Conservation (phyloP, 2,329 filamentous ascomycete species). For the Arthrinium phaeospermum region DNA sequence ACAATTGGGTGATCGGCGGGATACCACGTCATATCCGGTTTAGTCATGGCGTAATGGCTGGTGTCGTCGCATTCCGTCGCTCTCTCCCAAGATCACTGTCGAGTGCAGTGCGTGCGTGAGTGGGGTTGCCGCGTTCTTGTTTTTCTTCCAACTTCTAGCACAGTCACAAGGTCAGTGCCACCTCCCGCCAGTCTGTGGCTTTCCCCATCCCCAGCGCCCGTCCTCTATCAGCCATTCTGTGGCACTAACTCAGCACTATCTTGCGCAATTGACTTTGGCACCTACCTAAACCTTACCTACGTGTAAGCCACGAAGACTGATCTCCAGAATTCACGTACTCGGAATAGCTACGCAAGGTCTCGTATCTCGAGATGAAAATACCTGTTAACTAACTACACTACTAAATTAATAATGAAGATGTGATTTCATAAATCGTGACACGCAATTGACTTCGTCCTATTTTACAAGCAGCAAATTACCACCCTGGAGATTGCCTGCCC, state of each 20-base stretch:
- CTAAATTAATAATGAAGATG: not conserved
- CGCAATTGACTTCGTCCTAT: constrained; percentile 13
- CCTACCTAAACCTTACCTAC: too few relatives aligned
- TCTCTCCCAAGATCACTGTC: not conserved
- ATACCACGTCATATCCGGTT: constrained; percentile 14
- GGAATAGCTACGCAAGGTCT: not conserved
- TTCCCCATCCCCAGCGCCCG: not conserved
- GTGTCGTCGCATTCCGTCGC: constrained; percentile 7
- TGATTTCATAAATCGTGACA: constrained; percentile 15
- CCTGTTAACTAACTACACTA: not conserved
- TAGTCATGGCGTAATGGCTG: constrained; percentile 20
- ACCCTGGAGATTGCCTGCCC: not conserved
- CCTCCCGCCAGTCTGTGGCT: not conserved
- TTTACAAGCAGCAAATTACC: constrained; percentile 12
- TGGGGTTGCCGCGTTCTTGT: not conserved
- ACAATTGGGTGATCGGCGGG: constrained; percentile 4
- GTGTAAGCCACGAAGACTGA: too few relatives aligned
- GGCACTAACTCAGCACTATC: not conserved
- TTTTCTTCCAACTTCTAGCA: not conserved
- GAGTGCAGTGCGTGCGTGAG: not conserved
- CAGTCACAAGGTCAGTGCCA: not conserved
- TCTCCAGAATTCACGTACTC: too few relatives aligned
- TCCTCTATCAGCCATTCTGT: not conserved
- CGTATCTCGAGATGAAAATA: not conserved
- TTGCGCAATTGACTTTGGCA: not conserved